Conservation (phyloP, 225 moss, liverwort and hornwort genomes). For the Neckera pumila region DNA sequence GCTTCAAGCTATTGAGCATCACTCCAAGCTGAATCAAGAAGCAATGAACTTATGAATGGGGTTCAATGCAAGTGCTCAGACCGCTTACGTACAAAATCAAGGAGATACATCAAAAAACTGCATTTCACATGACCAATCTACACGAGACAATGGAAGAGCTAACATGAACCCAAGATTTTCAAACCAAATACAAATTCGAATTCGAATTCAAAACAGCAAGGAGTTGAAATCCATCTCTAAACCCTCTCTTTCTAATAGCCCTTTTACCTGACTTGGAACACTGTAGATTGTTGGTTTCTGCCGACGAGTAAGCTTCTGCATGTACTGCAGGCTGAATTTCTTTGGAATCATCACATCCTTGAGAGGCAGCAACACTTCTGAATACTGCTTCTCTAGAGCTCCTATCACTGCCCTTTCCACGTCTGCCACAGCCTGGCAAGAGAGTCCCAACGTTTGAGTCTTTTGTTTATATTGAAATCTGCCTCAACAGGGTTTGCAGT, state of each 20-base stretch:
- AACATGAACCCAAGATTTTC: too few species aligned
- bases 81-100: not conserved
- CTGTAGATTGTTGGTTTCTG: conserved; percentile 80
- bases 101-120: not conserved
- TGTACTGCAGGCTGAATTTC: conserved; percentile 92
- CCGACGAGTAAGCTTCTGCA: conserved; percentile 94
- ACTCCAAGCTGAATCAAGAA: conserved; percentile 61
- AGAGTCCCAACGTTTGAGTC: not conserved
- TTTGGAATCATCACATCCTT: conserved; percentile 91
- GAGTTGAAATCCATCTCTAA: not conserved
- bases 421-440: conserved; percentile 75
- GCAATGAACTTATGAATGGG: not conserved
- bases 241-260: not conserved
- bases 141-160: not conserved
- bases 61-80: not conserved
- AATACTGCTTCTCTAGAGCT: conserved; percentile 86
- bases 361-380: conserved; percentile 76
- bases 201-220: too few species aligned
- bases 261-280: conserved; percentile 80
- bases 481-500: not conserved
- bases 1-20: conserved; percentile 93
- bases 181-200: not conserved
- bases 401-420: conserved; percentile 87
- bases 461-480: too few species aligned
- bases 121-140: not conserved